Conservation (phyloP, 768 basidiomycete species). For the Leccinum pellstonianum region DNA sequence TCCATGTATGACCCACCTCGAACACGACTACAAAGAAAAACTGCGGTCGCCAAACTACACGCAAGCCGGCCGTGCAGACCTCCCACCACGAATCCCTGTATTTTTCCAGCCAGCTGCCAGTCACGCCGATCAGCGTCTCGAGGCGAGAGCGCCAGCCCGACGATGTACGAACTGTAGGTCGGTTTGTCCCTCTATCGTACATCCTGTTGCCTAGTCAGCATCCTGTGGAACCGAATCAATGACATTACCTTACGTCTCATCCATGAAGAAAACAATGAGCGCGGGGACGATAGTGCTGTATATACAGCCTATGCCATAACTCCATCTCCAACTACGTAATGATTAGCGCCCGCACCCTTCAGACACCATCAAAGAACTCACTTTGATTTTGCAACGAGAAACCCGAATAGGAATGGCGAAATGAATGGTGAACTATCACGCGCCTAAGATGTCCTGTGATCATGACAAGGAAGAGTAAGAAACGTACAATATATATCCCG, state of each 20-base stretch:
- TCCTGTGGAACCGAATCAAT: not conserved
- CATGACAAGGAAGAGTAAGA: slow-evolving; percentile 30
- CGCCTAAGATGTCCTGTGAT: slow-evolving; percentile 22
- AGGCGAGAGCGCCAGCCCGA: slow-evolving; percentile 41
- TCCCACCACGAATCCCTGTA: slow-evolving; percentile 44
- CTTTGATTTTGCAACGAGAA: slow-evolving; percentile 28
- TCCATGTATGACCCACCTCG: slow-evolving; percentile 27
- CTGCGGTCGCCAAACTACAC: slow-evolving; percentile 52
- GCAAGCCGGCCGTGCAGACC: slow-evolving; percentile 32
- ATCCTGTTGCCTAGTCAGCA: slow-evolving; percentile 32
- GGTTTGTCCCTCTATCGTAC: slow-evolving; percentile 45
- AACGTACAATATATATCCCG: slow-evolving; percentile 52
- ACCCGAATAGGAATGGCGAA: slow-evolving; percentile 32
- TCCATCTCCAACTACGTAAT: slow-evolving; percentile 43
- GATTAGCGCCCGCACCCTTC: not conserved
- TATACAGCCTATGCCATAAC: slow-evolving; percentile 52
- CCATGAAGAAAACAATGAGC: slow-evolving; percentile 45
- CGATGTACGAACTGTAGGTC: slow-evolving; percentile 26
- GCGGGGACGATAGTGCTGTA: slow-evolving; percentile 45
- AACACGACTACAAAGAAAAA: slow-evolving; percentile 39
- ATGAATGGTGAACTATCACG: slow-evolving; percentile 32
- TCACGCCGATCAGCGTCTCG: slow-evolving; percentile 48
- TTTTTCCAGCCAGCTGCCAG: slow-evolving; percentile 44
- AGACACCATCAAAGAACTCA: not conserved
- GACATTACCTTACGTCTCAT: slow-evolving; percentile 45